These are phyloP conservation scores for Phytopythium ostracodes DNA, from an alignment of 352 stramenopile genomes.

Conservation along the genomic window DNA sequence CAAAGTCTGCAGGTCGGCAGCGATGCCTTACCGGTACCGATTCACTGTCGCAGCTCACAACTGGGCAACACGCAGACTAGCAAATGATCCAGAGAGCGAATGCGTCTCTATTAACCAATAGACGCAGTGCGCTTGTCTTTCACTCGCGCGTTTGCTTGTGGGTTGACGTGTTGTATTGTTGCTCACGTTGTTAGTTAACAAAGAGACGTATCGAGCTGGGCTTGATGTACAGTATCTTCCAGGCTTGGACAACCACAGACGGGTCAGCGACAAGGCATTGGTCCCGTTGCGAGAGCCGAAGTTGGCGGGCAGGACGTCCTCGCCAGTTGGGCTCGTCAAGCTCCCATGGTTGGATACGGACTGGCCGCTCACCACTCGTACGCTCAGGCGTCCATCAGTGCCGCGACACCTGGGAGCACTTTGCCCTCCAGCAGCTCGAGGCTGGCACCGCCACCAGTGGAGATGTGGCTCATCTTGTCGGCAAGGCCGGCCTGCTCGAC, in stretches of 20 bases:
- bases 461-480: slow-evolving; percentile 95
- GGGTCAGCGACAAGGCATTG: not conserved
- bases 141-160: not conserved
- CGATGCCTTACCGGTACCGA: too few relatives aligned
- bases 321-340: too few relatives aligned
- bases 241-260: not conserved
- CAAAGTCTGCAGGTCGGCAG: too few relatives aligned
- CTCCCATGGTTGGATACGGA: not conserved
- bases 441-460: slow-evolving; percentile 97
- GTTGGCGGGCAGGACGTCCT: not conserved
- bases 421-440: slow-evolving; percentile 99
- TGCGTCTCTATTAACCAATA: not conserved
- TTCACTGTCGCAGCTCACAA: not conserved
- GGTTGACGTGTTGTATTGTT: not conserved
- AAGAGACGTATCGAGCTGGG: not conserved
- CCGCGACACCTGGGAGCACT: slow-evolving; percentile 95
- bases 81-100: not conserved
- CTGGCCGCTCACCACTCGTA: not conserved
- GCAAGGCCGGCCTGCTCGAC: slow-evolving; percentile 92
- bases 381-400: slow-evolving; percentile 69
- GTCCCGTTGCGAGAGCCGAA: not conserved
- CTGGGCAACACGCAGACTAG: not conserved
- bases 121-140: not conserved
- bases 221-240: not conserved
- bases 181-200: not conserved